A percentile compares a stretch with the other conserved stretches of the same genome.
Conservation (phyloP, 495 filamentous ascomycete genomes). For the Daldinia grandis region DNA sequence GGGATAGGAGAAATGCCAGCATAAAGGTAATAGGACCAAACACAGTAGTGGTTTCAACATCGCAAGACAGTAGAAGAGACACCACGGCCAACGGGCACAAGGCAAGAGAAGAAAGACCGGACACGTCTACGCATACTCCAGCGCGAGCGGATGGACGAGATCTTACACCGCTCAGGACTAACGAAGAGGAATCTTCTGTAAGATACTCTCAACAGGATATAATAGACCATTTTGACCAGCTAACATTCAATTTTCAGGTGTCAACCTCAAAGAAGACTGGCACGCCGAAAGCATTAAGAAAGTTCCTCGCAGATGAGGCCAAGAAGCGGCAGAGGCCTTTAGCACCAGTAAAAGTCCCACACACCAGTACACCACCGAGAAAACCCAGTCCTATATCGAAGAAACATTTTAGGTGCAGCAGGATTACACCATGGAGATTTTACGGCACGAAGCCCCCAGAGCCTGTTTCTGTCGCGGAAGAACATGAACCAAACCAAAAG, state of each 20-base stretch:
- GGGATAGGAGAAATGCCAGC: not conserved
- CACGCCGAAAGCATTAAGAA: not conserved
- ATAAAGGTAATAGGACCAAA: not conserved
- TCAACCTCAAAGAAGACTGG: not conserved
- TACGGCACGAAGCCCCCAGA: slow-evolving; percentile 4
- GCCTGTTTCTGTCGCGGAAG: not conserved
- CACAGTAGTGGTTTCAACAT: not conserved
- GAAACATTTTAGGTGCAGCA: not conserved
- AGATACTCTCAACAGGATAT: not conserved
- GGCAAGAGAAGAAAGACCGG: not conserved
- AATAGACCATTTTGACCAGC: not conserved
- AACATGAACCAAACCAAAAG: not conserved
- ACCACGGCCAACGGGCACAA: not conserved
- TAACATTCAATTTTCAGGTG: not conserved
- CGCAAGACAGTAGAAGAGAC: not conserved
- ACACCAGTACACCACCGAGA: not conserved
- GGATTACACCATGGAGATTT: slow-evolving; percentile 23
- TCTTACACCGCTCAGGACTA: not conserved
- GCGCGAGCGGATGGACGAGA: not conserved
- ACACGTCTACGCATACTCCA: not conserved
- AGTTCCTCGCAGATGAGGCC: slow-evolving; percentile 1
- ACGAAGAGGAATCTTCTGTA: not conserved
- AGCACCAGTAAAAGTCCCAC: slow-evolving; percentile 1
- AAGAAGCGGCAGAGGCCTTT: slow-evolving; percentile 6
- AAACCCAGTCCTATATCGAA: not conserved